Evolutionary conservation across 805 yeast species (phyloP).

Genomic region (baker's yeast (Saccharomyces cerevisiae)): DNA sequence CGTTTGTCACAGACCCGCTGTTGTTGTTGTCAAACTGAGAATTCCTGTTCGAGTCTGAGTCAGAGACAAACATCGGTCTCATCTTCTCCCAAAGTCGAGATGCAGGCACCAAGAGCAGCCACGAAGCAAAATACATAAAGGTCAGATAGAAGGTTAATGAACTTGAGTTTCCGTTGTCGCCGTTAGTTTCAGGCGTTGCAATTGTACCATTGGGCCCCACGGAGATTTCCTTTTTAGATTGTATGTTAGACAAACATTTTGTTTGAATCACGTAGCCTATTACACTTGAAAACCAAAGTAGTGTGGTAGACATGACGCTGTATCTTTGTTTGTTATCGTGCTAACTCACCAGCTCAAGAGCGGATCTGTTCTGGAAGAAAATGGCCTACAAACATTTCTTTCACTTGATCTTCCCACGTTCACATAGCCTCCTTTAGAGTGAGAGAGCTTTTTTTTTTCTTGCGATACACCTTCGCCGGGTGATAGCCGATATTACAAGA

Average conservation of each 20-base stretch:
- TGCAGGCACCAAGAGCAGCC: slow-evolving; percentile 21
- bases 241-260: slow-evolving; percentile 17
- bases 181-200: slow-evolving; percentile 2
- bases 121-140: slow-evolving; percentile 20
- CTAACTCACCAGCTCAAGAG: neutral
- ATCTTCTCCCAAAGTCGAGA: slow-evolving; percentile 10
- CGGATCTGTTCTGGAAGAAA: neutral
- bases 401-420: neutral
- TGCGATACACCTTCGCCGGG: neutral
- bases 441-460: neutral
- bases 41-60: neutral
- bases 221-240: slow-evolving; percentile 1
- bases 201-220: slow-evolving; percentile 3
- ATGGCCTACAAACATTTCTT: neutral
- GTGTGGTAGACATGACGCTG: slow-evolving; percentile 4
- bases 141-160: slow-evolving; percentile 15
- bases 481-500: neutral
- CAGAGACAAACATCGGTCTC: neutral
- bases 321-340: neutral
- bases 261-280: slow-evolving; percentile 26
- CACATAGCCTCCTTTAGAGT: neutral
- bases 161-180: slow-evolving; percentile 7
- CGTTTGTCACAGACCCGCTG: neutral
- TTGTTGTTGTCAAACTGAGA: neutral
- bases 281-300: slow-evolving; percentile 21